Conservation (phyloP, 352 stramenopile genomes). For the Thalassiosira gravida region DNA sequence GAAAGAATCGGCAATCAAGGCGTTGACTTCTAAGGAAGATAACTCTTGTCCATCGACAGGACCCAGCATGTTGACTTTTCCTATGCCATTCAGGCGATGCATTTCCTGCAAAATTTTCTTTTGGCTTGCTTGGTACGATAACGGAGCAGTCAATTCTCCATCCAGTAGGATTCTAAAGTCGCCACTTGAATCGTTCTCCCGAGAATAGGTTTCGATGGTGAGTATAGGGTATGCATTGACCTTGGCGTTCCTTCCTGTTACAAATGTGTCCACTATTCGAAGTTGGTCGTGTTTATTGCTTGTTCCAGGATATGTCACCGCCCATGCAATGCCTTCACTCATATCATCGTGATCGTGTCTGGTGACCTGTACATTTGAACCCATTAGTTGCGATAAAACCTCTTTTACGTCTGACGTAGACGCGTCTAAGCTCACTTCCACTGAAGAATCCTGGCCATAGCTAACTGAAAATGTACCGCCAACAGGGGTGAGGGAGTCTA, state of each 20-base stretch:
- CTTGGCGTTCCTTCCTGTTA: constrained; percentile 74
- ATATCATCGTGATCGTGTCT: constrained; percentile 60
- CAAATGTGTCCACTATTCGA: constrained; percentile 64
- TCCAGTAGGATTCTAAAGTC: constrained; percentile 80
- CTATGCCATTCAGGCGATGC: constrained; percentile 77
- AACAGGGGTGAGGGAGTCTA: constrained; percentile 67
- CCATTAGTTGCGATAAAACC: constrained; percentile 45
- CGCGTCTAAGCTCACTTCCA: constrained; percentile 61
- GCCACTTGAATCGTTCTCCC: constrained; percentile 64
- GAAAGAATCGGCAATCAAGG: constrained; percentile 56
- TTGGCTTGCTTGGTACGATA: constrained; percentile 75
- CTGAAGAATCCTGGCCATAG: constrained; percentile 49
- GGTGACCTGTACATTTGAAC: constrained; percentile 56
- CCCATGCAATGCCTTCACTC: constrained; percentile 68
- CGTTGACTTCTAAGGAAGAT: constrained; percentile 32
- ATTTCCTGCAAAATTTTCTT: constrained; percentile 75
- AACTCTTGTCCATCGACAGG: constrained; percentile 28
- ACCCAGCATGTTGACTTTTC: constrained; percentile 74
- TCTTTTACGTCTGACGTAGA: constrained; percentile 68
- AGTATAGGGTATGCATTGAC: constrained; percentile 80
- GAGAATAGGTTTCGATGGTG: constrained; percentile 65
- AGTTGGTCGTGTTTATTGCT: constrained; percentile 55
- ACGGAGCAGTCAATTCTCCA: constrained; percentile 70
- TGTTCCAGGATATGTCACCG: constrained; percentile 61
- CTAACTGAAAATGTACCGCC: constrained; percentile 72